Evolutionary conservation across 2,329 filamentous ascomycete species (phyloP).

Genomic region (Diaporthe aspalathi): DNA sequence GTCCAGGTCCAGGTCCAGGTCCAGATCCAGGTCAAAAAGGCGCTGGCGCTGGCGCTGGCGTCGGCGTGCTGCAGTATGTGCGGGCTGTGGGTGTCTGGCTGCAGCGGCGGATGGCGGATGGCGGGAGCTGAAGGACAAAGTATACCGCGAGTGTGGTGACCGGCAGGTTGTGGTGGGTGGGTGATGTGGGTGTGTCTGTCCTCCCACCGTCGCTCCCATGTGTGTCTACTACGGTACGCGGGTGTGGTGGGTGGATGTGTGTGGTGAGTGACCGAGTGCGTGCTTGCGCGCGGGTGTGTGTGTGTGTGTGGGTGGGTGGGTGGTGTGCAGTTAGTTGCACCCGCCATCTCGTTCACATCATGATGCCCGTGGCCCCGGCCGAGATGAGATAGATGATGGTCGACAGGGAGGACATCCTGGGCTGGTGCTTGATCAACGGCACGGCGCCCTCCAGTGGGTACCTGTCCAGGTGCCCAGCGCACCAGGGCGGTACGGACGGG

Average conservation of each 20-base stretch:
- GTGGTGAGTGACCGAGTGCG: background rate
- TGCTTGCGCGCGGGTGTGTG: background rate
- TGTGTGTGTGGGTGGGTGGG: background rate
- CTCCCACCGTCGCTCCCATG: too few species aligned
- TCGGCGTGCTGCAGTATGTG: constrained; percentile 12
- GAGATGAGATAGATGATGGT: constrained; percentile 31
- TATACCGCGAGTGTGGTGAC: background rate
- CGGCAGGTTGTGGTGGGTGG: constrained; percentile 5
- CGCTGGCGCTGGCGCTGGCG: constrained; percentile 18
- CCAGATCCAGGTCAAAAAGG: constrained; percentile 12
- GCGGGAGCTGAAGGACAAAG: constrained; percentile 25
- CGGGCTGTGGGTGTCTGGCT: constrained; percentile 26
- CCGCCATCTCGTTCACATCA: constrained; percentile 31
- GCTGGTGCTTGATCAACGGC: constrained; percentile 28
- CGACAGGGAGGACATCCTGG: constrained; percentile 21
- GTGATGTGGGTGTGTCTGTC: constrained; percentile 3
- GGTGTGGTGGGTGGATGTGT: background rate
- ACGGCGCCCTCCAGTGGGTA: constrained; percentile 21
- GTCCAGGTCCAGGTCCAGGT: background rate
- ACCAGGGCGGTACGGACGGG: constrained; percentile 19
- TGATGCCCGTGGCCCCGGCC: constrained; percentile 27
- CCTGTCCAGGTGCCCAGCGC: background rate
- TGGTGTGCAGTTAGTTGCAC: constrained; percentile 27
- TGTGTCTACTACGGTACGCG: too few species aligned
- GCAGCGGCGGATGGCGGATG: constrained; percentile 2